Percentiles rank a stretch among this genome's conserved stretches.
Evolutionary conservation across 1,284 basidiomycete species (phyloP).

Genomic region (Ustilago cynodontis): DNA sequence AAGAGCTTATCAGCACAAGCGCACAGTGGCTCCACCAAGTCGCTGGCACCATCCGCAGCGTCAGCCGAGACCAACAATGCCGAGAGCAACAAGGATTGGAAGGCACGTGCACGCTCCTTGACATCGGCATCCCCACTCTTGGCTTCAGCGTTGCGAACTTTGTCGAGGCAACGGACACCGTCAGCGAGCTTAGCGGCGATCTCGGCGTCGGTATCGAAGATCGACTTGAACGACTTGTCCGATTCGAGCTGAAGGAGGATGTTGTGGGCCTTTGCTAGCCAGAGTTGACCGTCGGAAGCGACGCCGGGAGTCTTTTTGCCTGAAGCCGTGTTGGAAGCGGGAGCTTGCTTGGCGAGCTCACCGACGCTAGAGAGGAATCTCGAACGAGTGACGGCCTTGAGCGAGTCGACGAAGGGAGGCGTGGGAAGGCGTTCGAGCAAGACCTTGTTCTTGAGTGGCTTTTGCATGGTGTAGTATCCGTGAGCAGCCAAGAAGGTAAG

Average conservation of each 20-base stretch:
- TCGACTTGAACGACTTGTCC: constrained; percentile 77
- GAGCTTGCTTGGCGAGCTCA: constrained; percentile 78
- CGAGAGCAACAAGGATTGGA: constrained; percentile 56
- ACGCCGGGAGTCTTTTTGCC: constrained; percentile 76
- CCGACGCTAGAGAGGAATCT: constrained; percentile 82
- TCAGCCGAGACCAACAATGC: constrained; percentile 70
- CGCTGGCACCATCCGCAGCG: constrained; percentile 71
- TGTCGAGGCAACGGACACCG: constrained; percentile 42
- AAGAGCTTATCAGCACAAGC: constrained; percentile 63
- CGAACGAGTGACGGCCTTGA: constrained; percentile 77
- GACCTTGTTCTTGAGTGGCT: constrained; percentile 80
- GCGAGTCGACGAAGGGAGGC: constrained; percentile 80
- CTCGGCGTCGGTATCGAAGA: constrained; percentile 49
- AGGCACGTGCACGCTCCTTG: constrained; percentile 47
- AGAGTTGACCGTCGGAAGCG: constrained; percentile 81
- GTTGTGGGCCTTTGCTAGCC: constrained; percentile 80
- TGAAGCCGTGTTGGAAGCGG: constrained; percentile 43
- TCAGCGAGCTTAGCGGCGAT: constrained; percentile 46
- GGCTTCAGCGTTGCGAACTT: constrained; percentile 49
- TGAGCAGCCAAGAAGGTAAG: constrained; percentile 86
- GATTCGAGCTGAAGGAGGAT: constrained; percentile 77
- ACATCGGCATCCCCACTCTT: constrained; percentile 26
- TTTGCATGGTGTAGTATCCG: constrained; percentile 81
- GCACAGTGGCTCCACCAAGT: constrained; percentile 63
- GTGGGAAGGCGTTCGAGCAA: constrained; percentile 72